Conservation (phyloP, 768 basidiomycete species). For the Lyophyllum decastes region DNA sequence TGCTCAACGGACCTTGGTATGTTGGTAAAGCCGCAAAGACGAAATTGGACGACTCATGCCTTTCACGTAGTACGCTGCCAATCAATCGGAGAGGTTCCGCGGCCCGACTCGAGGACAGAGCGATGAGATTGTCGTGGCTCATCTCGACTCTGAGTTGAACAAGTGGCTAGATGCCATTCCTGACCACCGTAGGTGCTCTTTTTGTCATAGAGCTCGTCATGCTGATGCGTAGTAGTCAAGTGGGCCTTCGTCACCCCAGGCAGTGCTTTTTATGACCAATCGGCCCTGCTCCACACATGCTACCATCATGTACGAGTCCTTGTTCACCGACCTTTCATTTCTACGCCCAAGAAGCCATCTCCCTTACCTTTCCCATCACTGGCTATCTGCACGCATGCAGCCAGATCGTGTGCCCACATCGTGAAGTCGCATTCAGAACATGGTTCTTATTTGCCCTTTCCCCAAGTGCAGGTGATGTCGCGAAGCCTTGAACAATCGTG, state of each 20-base stretch:
- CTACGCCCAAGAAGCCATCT: constrained; percentile 50
- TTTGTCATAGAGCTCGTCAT: constrained; percentile 39
- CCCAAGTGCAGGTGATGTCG: constrained; percentile 38
- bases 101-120: constrained; percentile 1
- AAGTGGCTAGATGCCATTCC: constrained; percentile 75
- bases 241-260: constrained; percentile 35
- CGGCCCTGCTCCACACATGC: constrained; percentile 47
- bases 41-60: neutral
- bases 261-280: constrained; percentile 52
- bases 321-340: constrained; percentile 80
- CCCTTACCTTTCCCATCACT: constrained; percentile 55
- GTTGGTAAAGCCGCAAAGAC: constrained; percentile 15
- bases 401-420: constrained; percentile 71
- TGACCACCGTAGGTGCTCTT: constrained; percentile 41
- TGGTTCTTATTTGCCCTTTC: constrained; percentile 28
- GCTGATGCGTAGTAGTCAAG: constrained; percentile 27
- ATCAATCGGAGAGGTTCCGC: constrained; percentile 8
- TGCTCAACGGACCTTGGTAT: constrained; percentile 59
- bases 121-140: constrained; percentile 61
- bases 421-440: constrained; percentile 49
- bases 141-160: constrained; percentile 76
- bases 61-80: constrained; percentile 14
- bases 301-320: constrained; percentile 63
- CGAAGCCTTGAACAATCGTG: too few species aligned
- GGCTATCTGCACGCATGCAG: constrained; percentile 82